These are phyloP conservation scores for Oemleria cerasiformis DNA, from an alignment of 306 rosid genomes.

Conservation along the genomic window DNA sequence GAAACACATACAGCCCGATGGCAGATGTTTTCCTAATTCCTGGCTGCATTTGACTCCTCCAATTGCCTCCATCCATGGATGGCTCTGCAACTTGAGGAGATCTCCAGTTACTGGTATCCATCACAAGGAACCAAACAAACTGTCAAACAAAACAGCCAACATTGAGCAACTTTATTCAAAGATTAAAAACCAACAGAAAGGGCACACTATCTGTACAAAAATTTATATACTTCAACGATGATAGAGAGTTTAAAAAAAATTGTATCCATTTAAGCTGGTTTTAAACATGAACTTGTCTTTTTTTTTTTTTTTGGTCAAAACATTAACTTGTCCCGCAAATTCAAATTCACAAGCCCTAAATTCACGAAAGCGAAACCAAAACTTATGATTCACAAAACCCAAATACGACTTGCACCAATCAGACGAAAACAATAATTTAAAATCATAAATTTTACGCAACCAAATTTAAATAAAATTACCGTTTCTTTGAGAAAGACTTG, in stretches of 20 bases:
- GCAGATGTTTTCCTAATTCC: conserved; percentile 46
- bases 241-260: not conserved
- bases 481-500: not conserved
- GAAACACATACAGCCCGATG: conserved; percentile 41
- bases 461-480: not conserved
- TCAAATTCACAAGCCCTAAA: not conserved
- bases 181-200: not conserved
- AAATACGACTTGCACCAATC: not conserved
- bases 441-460: not conserved
- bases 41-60: conserved; percentile 44
- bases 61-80: conserved; percentile 35
- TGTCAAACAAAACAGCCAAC: not conserved
- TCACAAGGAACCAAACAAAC: not conserved
- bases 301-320: too few species aligned
- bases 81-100: conserved; percentile 24
- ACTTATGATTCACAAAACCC: not conserved
- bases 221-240: not conserved
- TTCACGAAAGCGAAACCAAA: not conserved
- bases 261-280: not conserved
- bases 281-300: not conserved
- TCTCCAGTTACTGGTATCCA: conserved; percentile 24
- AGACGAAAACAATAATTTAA: not conserved
- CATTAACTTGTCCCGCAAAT: not conserved
- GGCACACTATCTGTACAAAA: not conserved
- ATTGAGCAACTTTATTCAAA: not conserved